Evolutionary conservation across 2,329 filamentous ascomycete species (phyloP).

Genomic region (Colletotrichum cordylinicola): DNA sequence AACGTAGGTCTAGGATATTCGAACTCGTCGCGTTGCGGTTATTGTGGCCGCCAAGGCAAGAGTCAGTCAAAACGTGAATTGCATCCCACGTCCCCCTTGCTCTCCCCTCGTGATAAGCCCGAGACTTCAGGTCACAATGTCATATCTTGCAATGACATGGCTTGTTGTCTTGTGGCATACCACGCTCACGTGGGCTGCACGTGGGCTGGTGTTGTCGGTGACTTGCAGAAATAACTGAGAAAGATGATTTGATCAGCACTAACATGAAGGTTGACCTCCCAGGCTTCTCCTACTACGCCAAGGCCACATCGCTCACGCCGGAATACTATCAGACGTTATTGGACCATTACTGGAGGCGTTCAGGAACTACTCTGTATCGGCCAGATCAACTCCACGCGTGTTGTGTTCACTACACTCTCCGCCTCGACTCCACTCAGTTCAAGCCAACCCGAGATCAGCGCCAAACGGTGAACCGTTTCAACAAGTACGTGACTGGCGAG

Average conservation of each 20-base stretch:
- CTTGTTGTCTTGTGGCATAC: not conserved
- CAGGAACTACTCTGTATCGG: slow-evolving; percentile 74
- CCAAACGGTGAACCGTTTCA: slow-evolving; percentile 79
- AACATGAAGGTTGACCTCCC: slow-evolving; percentile 25
- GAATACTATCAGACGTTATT: slow-evolving; percentile 75
- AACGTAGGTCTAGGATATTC: slow-evolving; percentile 48
- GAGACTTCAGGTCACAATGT: not conserved
- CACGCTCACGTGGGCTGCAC: not conserved
- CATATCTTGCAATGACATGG: not conserved
- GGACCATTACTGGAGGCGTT: slow-evolving; percentile 80
- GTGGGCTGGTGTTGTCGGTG: not conserved
- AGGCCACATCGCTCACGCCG: slow-evolving; percentile 64
- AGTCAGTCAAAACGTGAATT: slow-evolving; percentile 58
- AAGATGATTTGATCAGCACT: slow-evolving; percentile 10
- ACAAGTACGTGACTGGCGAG: slow-evolving; percentile 72
- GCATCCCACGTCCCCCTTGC: slow-evolving; percentile 19
- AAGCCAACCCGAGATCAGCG: slow-evolving; percentile 75
- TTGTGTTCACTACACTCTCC: slow-evolving; percentile 89
- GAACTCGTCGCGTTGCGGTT: slow-evolving; percentile 58
- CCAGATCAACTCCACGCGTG: slow-evolving; percentile 82
- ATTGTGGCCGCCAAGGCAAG: slow-evolving; percentile 53
- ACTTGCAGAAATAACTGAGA: not conserved
- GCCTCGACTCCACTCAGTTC: slow-evolving; percentile 70
- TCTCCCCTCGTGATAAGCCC: not conserved
- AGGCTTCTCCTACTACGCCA: slow-evolving; percentile 79